Evolutionary conservation across 2,329 filamentous ascomycete genomes (phyloP).

Genomic region (Pseudogymnoascus sp.): DNA sequence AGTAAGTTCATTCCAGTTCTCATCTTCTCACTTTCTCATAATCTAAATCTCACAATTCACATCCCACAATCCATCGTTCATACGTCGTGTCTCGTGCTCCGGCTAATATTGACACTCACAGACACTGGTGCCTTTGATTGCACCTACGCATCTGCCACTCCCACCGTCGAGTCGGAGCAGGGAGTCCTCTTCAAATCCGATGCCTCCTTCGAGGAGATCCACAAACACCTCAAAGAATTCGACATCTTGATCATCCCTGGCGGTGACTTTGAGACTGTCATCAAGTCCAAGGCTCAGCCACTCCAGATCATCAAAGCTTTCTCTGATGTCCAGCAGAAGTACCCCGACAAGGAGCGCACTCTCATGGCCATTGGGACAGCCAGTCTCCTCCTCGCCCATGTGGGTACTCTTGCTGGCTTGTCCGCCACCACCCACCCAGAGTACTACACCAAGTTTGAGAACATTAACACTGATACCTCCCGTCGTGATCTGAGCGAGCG

Average conservation of each 20-base stretch:
- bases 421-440: slow-evolving; percentile 79
- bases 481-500: slow-evolving; percentile 64
- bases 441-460: slow-evolving; percentile 72
- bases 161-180: slow-evolving; percentile 47
- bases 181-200: slow-evolving; percentile 66
- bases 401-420: slow-evolving; percentile 70
- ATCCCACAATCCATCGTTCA: neutral
- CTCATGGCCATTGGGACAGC: slow-evolving; percentile 75
- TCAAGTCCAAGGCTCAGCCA: slow-evolving; percentile 62
- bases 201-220: slow-evolving; percentile 67
- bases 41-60: neutral
- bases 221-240: slow-evolving; percentile 51
- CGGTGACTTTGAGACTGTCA: slow-evolving; percentile 51
- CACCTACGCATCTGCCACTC: slow-evolving; percentile 36
- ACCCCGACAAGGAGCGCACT: slow-evolving; percentile 72
- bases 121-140: slow-evolving; percentile 24
- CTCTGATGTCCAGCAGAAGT: slow-evolving; percentile 70
- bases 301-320: slow-evolving; percentile 67
- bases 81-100: neutral
- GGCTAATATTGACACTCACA: slow-evolving; percentile 13
- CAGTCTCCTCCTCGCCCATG: slow-evolving; percentile 66
- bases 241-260: slow-evolving; percentile 74
- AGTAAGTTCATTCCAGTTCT: slow-evolving; percentile 31
- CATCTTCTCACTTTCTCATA: neutral
- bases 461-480: slow-evolving; percentile 66